A percentile compares a stretch with the other conserved stretches of the same genome.
phyloP scores from a whole-genome alignment of 1,139 yeast species.

The Taphrina sp. region DNA sequence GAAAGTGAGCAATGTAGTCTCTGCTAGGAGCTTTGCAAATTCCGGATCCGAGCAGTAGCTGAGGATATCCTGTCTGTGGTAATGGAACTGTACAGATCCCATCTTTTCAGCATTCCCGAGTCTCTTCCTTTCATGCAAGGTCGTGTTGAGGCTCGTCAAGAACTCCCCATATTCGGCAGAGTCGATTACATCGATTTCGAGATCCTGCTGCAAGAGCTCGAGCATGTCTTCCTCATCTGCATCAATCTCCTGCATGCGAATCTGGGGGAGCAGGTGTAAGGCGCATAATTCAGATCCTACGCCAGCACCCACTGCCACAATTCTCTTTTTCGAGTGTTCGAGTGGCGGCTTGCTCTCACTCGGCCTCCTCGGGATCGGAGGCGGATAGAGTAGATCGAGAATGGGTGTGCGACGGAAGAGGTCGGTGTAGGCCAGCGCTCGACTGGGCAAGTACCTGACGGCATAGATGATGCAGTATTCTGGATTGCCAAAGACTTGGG shows the following conservation, averaged over 20 bases:
- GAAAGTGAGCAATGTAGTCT: conserved; percentile 23
- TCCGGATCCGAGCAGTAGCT: background rate
- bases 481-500: conserved; percentile 13
- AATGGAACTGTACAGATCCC: background rate
- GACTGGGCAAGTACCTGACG: conserved; percentile 23
- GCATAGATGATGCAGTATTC: conserved; percentile 19
- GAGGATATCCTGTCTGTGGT: conserved; percentile 20
- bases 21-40: conserved; percentile 8
- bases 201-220: conserved; percentile 7
- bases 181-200: conserved; percentile 17
- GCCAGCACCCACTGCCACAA: conserved; percentile 28
- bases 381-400: conserved; percentile 21
- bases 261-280: conserved; percentile 5
- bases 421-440: conserved; percentile 25
- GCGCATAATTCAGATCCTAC: conserved; percentile 29
- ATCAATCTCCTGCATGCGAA: conserved; percentile 2
- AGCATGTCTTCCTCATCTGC: conserved; percentile 16
- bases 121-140: background rate
- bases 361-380: conserved; percentile 17
- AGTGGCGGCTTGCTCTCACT: conserved; percentile 4
- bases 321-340: background rate
- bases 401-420: conserved; percentile 5
- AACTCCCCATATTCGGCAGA: conserved; percentile 20
- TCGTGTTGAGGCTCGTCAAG: background rate
- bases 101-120: background rate